A percentile compares a stretch with the other conserved stretches of the same genome.
phyloP scores from a whole-genome alignment of 306 rosid genomes.

The Lathyrus tuberosus region DNA sequence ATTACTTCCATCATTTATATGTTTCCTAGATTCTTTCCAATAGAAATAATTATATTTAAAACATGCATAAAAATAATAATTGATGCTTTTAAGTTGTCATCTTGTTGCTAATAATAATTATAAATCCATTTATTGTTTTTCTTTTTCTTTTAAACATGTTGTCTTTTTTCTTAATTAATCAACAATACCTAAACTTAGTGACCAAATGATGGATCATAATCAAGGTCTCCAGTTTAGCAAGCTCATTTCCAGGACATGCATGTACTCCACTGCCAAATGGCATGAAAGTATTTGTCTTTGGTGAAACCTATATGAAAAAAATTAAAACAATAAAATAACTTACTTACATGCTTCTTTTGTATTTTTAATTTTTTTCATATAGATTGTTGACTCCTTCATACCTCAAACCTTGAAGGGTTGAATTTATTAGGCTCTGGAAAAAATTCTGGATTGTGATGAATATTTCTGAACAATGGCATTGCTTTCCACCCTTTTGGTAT shows the following conservation, averaged over 20 bases:
- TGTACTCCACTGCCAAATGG: conserved; percentile 95
- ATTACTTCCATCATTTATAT: not conserved
- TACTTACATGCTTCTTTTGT: not conserved
- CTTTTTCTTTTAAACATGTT: not conserved
- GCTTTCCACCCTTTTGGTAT: conserved; percentile 98
- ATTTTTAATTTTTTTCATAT: too few species aligned
- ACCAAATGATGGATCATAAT: conserved; percentile 85
- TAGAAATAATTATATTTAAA: too few species aligned
- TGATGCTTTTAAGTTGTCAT: conserved; percentile 7
- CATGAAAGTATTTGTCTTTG: conserved; percentile 88
- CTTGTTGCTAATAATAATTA: not conserved
- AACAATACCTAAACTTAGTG: conserved; percentile 74
- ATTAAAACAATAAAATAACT: not conserved
- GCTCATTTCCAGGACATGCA: conserved; percentile 96
- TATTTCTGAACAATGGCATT: conserved; percentile 90
- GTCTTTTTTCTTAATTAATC: conserved; percentile 6
- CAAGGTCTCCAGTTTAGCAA: conserved; percentile 85
- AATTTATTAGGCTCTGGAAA: conserved; percentile 76
- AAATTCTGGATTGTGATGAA: conserved; percentile 84
- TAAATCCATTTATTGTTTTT: not conserved
- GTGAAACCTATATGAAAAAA: conserved; percentile 57
- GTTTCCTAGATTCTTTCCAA: too few species aligned
- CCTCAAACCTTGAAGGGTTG: conserved; percentile 93
- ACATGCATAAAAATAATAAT: too few species aligned
- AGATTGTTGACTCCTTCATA: conserved; percentile 28